Base-by-base conservation (phyloP, 495 filamentous ascomycete genomes). In the Xylaria venustula region DNA sequence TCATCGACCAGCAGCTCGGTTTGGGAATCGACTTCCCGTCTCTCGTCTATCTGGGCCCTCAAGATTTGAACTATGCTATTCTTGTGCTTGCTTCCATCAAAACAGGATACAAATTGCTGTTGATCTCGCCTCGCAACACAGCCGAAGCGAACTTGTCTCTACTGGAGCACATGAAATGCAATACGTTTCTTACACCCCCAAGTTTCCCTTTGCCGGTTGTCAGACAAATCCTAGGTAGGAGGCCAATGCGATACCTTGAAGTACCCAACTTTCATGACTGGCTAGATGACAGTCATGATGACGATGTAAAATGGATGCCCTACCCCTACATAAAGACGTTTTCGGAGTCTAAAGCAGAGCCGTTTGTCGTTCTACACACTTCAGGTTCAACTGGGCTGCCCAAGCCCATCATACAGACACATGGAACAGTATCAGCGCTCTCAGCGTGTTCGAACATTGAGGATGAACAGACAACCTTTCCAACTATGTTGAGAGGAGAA, bases 351-450 rank as follows among this genome's bases (percentile, higher is more conserved):
- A 64, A 68, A 50, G 71, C 77, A 59, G 73, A 82, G 11, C 75
- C 73, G 0, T 64, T 76, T 3, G 42, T 80, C 5, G 65, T 84
- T 20, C 63, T 86, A 19, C 85, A 87, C 61, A 85, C 84, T 15
- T 84, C 81, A 11, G 85, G 85, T 9, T 81, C 80, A 28, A 85
- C 84, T 5, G 84, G 77, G 0, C 53, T 75, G 8, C 77, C 83
- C 0, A 86, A 85, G 63, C 79, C 79, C 0, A 72, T 87, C 3
- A 65, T 73, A 6, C 69, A 74, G 28, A 75, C 74, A 0, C 77
- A 84, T 20, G 79, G 77, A 22, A 80, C 73, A 53, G 17, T 82
- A 7, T 70, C 69, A 3, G 65, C 77, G 0, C 26, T 73, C 0
- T 79, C 82, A 28, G 62, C 25, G 2, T 32, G 42, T 37, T n/a